Evolutionary conservation across 1,284 basidiomycete species (phyloP).

Genomic region (Xanthoconium separans): DNA sequence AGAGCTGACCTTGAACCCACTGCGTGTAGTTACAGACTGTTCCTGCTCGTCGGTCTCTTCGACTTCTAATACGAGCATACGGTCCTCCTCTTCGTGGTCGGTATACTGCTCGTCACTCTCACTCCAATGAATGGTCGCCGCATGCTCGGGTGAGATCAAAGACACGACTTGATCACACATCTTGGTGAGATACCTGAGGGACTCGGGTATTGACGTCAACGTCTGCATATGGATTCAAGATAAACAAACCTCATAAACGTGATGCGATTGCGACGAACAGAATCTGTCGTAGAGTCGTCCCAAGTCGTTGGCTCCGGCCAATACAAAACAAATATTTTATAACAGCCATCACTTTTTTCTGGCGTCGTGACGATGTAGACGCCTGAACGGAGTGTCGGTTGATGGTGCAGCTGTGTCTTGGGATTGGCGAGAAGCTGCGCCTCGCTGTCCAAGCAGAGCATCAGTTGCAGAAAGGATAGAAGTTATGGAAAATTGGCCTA

Average conservation of each 20-base stretch:
- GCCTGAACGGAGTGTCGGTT: slow-evolving; percentile 46
- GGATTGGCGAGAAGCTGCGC: slow-evolving; percentile 24
- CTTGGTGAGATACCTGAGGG: slow-evolving; percentile 52
- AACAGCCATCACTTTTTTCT: slow-evolving; percentile 2
- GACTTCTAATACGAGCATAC: slow-evolving; percentile 56
- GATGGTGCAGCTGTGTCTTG: slow-evolving; percentile 10
- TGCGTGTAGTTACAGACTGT: slow-evolving; percentile 42
- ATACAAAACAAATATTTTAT: slow-evolving; percentile 48
- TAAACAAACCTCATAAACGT: slow-evolving; percentile 59
- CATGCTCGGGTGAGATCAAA: slow-evolving; percentile 47
- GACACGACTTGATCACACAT: slow-evolving; percentile 52
- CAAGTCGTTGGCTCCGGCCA: slow-evolving; percentile 65
- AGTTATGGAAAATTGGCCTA: slow-evolving; percentile 20
- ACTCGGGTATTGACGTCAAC: background rate
- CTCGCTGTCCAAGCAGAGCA: slow-evolving; percentile 7
- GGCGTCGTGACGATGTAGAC: slow-evolving; percentile 42
- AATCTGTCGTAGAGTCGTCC: slow-evolving; percentile 46
- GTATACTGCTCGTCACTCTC: slow-evolving; percentile 35
- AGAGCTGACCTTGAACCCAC: slow-evolving; percentile 42
- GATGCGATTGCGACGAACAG: slow-evolving; percentile 50
- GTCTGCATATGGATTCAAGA: background rate
- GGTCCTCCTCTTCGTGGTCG: slow-evolving; percentile 41
- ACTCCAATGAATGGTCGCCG: slow-evolving; percentile 42
- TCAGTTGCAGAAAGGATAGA: background rate
- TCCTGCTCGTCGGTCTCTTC: slow-evolving; percentile 57